A percentile compares a stretch with the other conserved stretches of the same genome.
These are phyloP conservation scores for Acmispon strigosus DNA, from an alignment of 306 rosid species.

Conservation along the genomic window DNA sequence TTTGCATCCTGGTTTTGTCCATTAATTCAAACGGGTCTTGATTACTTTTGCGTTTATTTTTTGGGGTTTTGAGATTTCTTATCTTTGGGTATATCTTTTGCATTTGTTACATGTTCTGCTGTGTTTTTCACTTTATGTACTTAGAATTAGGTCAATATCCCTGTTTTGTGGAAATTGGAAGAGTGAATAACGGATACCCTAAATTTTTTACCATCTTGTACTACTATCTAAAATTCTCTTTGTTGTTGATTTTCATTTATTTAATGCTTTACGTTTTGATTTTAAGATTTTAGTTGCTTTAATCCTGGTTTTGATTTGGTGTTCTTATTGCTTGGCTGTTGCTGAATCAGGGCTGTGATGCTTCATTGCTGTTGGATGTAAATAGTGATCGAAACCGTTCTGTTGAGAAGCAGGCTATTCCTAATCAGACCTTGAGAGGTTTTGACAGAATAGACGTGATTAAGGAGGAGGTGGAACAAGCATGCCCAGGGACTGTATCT, in stretches of 20 bases:
- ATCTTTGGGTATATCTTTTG: background rate
- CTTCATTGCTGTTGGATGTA: slow-evolving; percentile 57
- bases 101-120: background rate
- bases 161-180: background rate
- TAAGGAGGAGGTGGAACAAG: slow-evolving; percentile 46
- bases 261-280: no score
- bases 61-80: background rate
- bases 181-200: background rate
- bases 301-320: no score
- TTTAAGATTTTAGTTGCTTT: no score
- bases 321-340: background rate
- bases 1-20: no score
- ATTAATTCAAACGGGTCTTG: background rate
- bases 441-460: slow-evolving; percentile 45
- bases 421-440: slow-evolving; percentile 51
- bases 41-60: no score
- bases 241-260: background rate
- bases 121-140: background rate
- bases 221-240: background rate
- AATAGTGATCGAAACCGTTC: slow-evolving; percentile 31
- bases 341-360: slow-evolving; percentile 47
- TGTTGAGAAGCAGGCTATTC: slow-evolving; percentile 69
- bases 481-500: slow-evolving; percentile 45
- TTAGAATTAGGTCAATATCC: background rate
- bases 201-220: background rate